phyloP scores from a whole-genome alignment of 2,329 filamentous ascomycete genomes.

The Xylaria sp. region DNA sequence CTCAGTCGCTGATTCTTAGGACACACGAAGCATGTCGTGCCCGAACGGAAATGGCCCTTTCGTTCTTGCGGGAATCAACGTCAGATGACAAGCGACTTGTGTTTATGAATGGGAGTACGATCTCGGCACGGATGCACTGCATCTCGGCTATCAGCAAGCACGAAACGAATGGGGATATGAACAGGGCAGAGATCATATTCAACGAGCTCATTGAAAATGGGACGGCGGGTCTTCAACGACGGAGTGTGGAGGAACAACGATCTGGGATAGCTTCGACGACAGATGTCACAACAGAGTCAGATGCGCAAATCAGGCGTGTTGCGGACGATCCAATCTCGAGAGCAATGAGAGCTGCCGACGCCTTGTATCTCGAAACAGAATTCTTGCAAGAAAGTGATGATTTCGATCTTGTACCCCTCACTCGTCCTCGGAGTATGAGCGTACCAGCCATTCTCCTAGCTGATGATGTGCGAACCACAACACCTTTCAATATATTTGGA shows the following conservation, averaged over 20 bases:
- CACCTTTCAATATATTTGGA: slow-evolving; percentile 57
- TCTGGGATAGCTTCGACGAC: neutral
- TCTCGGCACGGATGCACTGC: slow-evolving; percentile 60
- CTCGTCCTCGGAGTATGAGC: slow-evolving; percentile 55
- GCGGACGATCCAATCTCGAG: slow-evolving; percentile 56
- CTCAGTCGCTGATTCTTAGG: slow-evolving; percentile 50
- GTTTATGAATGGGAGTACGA: slow-evolving; percentile 65
- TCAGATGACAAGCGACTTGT: slow-evolving; percentile 58
- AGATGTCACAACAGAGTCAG: slow-evolving; percentile 25
- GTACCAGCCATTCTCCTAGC: slow-evolving; percentile 53
- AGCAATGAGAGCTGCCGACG: slow-evolving; percentile 65
- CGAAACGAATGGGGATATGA: slow-evolving; percentile 55
- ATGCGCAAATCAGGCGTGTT: slow-evolving; percentile 21
- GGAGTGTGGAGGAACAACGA: neutral
- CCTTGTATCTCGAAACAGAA: slow-evolving; percentile 60
- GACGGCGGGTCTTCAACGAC: slow-evolving; percentile 45
- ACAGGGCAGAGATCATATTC: slow-evolving; percentile 58
- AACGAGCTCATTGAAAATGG: slow-evolving; percentile 57
- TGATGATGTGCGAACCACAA: slow-evolving; percentile 51
- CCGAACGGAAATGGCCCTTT: slow-evolving; percentile 54
- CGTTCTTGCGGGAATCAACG: slow-evolving; percentile 57
- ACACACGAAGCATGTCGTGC: slow-evolving; percentile 57
- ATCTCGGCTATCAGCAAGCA: slow-evolving; percentile 60
- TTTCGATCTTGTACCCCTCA: slow-evolving; percentile 51
- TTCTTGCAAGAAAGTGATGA: slow-evolving; percentile 57